Percentiles rank a stretch among this genome's conserved stretches.
phyloP scores from a whole-genome alignment of 2,329 filamentous ascomycete species.

The Botrytis galanthina region DNA sequence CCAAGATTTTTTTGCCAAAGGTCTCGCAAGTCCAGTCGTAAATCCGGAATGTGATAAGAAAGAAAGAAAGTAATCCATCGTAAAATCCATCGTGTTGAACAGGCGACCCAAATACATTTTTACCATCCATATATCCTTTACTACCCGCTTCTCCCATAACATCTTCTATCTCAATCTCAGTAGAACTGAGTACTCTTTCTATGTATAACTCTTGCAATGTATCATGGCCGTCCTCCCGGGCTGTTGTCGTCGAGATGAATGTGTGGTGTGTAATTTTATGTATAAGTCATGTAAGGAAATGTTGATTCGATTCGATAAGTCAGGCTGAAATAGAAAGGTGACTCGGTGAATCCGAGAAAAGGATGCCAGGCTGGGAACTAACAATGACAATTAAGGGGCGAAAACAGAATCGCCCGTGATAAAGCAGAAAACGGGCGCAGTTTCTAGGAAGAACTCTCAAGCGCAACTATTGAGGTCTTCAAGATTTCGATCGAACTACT shows the following conservation, averaged over 20 bases:
- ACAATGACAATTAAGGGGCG: too few relatives aligned
- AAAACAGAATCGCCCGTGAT: background rate
- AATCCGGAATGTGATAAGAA: background rate
- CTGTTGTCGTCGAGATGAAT: background rate
- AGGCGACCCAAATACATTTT: conserved; percentile 13
- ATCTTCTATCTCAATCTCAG: conserved; percentile 2
- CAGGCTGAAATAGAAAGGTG: background rate
- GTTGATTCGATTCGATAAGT: background rate
- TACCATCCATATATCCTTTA: conserved; percentile 7
- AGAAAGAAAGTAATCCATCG: background rate
- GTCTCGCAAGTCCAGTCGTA: background rate
- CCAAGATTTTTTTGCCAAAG: background rate
- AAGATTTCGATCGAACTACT: background rate
- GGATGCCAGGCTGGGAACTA: background rate
- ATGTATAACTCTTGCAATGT: conserved; percentile 7
- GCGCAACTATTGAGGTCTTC: background rate
- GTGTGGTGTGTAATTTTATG: background rate
- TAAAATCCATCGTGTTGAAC: conserved; percentile 5
- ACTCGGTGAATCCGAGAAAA: background rate
- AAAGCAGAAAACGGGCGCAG: background rate
- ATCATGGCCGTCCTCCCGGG: background rate
- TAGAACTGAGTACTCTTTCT: background rate
- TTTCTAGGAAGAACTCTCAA: background rate
- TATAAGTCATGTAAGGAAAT: background rate
- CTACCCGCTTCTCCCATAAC: background rate